Conservation (phyloP, 2,329 filamentous ascomycete genomes). For the Hypoxylon rubiginosum region DNA sequence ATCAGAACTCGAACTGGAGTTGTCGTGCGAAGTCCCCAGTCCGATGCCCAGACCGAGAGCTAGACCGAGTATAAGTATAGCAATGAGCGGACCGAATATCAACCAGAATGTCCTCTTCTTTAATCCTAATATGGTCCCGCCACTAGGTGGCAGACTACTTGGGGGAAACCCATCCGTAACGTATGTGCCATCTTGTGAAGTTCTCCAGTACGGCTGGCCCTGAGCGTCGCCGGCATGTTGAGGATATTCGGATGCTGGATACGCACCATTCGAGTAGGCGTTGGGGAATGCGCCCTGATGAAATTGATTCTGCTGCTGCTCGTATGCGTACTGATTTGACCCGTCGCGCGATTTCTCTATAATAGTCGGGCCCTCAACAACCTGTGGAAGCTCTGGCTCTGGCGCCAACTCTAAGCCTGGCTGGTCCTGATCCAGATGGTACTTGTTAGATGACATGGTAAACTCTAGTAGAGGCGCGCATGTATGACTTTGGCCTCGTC, state of each 20-base stretch:
- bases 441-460: slow-evolving; percentile 18
- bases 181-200: slow-evolving; percentile 29
- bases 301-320: slow-evolving; percentile 5
- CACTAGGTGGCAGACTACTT: slow-evolving; percentile 7
- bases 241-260: slow-evolving; percentile 27
- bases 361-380: slow-evolving; percentile 38
- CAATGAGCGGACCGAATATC: slow-evolving; percentile 44
- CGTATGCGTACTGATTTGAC: slow-evolving; percentile 16
- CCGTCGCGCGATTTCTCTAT: slow-evolving; percentile 35
- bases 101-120: slow-evolving; percentile 45
- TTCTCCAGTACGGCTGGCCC: slow-evolving; percentile 20
- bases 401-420: slow-evolving; percentile 43
- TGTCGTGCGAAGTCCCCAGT: slow-evolving; percentile 25
- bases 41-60: slow-evolving; percentile 48
- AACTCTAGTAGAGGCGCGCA: slow-evolving; percentile 9
- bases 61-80: slow-evolving; percentile 44
- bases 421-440: slow-evolving; percentile 17
- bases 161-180: slow-evolving; percentile 17
- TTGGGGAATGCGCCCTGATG: slow-evolving; percentile 18
- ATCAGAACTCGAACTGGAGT: slow-evolving; percentile 3
- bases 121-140: slow-evolving; percentile 39
- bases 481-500: slow-evolving; percentile 17
- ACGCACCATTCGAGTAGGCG: slow-evolving; percentile 21
- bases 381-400: slow-evolving; percentile 40
- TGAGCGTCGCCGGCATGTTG: slow-evolving; percentile 7